phyloP scores from a whole-genome alignment of 306 rosid species.

The Mimosa pudica region DNA sequence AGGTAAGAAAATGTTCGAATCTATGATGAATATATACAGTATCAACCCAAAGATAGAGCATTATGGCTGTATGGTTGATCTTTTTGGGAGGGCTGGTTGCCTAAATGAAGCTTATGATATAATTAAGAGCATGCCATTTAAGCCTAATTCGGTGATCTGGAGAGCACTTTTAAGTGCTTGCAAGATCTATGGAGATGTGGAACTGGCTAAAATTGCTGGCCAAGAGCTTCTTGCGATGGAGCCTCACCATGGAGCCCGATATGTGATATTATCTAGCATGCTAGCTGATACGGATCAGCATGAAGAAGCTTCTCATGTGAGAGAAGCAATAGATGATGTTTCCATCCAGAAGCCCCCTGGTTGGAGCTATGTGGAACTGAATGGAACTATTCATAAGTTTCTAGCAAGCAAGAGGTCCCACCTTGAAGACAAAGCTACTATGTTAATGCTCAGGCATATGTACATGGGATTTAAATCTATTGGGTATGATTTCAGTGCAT shows the following conservation, averaged over 20 bases:
- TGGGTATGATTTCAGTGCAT: conserved; percentile 36
- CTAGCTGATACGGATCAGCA: conserved; percentile 35
- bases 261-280: conserved; percentile 46
- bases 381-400: conserved; percentile 47
- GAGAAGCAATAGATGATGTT: conserved; percentile 41
- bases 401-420: conserved; percentile 38
- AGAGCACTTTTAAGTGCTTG: conserved; percentile 48
- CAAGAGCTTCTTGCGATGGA: conserved; percentile 50
- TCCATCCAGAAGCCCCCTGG: conserved; percentile 53
- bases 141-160: conserved; percentile 51
- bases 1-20: conserved; percentile 46
- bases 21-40: conserved; percentile 37
- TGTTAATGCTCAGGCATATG: conserved; percentile 42
- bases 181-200: conserved; percentile 44
- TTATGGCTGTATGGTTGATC: conserved; percentile 59
- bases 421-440: conserved; percentile 29
- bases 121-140: conserved; percentile 45
- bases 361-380: conserved; percentile 52
- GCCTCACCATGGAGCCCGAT: conserved; percentile 47
- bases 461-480: conserved; percentile 32
- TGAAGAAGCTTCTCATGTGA: conserved; percentile 48
- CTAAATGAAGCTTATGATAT: conserved; percentile 43
- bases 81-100: conserved; percentile 47
- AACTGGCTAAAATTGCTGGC: conserved; percentile 41
- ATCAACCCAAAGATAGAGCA: conserved; percentile 43